Base-by-base conservation (phyloP, 441 rosid species). In the Populus hybrid region DNA sequence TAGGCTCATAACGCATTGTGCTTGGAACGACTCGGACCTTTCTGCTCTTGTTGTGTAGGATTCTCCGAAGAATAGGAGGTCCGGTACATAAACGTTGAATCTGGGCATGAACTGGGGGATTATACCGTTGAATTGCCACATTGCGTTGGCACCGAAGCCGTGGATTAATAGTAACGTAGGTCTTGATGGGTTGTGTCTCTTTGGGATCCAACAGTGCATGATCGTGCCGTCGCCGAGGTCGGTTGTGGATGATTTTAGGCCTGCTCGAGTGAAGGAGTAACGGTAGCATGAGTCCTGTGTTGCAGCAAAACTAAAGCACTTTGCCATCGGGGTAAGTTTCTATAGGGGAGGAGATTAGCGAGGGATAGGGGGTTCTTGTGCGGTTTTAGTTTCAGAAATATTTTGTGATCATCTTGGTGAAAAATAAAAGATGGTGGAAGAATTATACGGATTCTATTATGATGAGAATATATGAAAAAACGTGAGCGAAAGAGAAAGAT, bases 61-160 rank as follows among this genome's bases (percentile, higher is more conserved):
- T 5, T 90, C 95, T 26, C 96, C 97, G 28, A 26, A 26, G 28
- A 26, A 26, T 26, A 26, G 28, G 85, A 93, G 91, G 83, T 26
- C 96, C 97, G 97, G 96, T 1, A 90, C 90, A 86, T 87, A 91
- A 78, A 93, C 85, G 79, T 93, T 93, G 89, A 86, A 93, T 61
- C 85, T 83, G 81, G 93, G 61, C 30, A 80, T 79, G 28, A 89
- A 80, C 0, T 77, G 85, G 35, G 90, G 78, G 72, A 91, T 79
- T 82, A 91, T 84, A 67, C 79, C 76, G 40, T 73, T 81, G 90
- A 92, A 91, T 76, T 93, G 97, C 97, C 97, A 93, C 97, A 91
- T 91, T 73, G 97, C 95, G 84, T 93, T 91, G 80, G 96, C 97
- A 16, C 97, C 97, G 80, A 93, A 73, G 72, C 97, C 96, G 84